Conservation (phyloP, 2,329 filamentous ascomycete genomes). For the Botryotinia globosa region DNA sequence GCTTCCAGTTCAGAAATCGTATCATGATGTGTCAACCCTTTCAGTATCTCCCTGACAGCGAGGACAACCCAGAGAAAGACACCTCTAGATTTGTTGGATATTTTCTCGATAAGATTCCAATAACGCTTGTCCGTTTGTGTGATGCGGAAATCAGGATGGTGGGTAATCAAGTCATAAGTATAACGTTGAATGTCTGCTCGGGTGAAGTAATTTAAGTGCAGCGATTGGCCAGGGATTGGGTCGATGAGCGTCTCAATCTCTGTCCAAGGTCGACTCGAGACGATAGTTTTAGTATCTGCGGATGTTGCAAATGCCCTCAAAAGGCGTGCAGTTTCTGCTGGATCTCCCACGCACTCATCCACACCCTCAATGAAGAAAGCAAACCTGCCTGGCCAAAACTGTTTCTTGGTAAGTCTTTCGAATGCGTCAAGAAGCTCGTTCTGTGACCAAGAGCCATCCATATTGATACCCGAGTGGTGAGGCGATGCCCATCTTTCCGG, state of each 20-base stretch:
- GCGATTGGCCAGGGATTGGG: background rate
- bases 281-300: background rate
- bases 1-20: background rate
- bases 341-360: constrained; percentile 5
- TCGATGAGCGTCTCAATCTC: background rate
- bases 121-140: background rate
- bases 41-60: background rate
- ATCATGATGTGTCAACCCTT: background rate
- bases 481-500: background rate
- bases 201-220: background rate
- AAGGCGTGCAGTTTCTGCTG: background rate
- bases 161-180: background rate
- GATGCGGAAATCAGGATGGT: background rate
- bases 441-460: background rate
- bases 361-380: background rate
- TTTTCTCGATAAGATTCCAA: background rate
- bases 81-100: background rate
- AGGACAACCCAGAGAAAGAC: background rate
- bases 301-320: background rate
- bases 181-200: background rate
- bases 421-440: background rate
- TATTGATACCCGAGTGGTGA: background rate
- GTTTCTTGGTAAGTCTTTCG: background rate
- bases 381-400: background rate
- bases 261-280: constrained; percentile 12